Percentiles rank a stretch among this genome's conserved stretches.
phyloP scores from a whole-genome alignment of 2,329 filamentous ascomycete species.

The Sclerotinia sclerotiorum region DNA sequence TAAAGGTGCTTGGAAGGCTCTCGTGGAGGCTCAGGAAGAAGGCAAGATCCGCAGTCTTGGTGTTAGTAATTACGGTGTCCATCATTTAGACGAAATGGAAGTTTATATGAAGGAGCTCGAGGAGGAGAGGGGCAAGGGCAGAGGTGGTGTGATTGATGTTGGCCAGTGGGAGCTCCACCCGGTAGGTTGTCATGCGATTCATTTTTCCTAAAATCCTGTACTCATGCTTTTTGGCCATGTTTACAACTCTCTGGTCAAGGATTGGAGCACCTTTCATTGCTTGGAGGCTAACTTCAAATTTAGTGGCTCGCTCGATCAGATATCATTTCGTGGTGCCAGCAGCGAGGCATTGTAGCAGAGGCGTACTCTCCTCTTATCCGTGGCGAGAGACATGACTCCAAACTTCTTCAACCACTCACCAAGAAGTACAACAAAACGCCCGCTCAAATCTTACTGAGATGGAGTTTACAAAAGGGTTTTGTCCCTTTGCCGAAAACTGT shows the following conservation, averaged over 20 bases:
- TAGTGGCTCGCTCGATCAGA: constrained; percentile 75
- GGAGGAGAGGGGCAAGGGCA: constrained; percentile 58
- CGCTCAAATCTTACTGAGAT: constrained; percentile 77
- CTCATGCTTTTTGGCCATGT: background rate
- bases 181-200: background rate
- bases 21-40: constrained; percentile 62
- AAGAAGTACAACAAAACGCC: constrained; percentile 72
- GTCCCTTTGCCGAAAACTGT: constrained; percentile 75
- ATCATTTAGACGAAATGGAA: constrained; percentile 62
- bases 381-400: constrained; percentile 70
- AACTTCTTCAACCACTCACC: constrained; percentile 61
- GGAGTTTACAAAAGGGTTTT: constrained; percentile 77
- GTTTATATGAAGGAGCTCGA: constrained; percentile 61
- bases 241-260: background rate
- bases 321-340: constrained; percentile 73
- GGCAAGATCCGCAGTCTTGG: constrained; percentile 62
- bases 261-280: background rate
- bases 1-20: constrained; percentile 61
- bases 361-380: constrained; percentile 62
- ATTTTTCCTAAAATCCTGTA: background rate
- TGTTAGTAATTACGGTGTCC: constrained; percentile 64
- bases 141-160: constrained; percentile 72
- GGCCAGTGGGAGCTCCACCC: constrained; percentile 91
- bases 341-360: constrained; percentile 62
- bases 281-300: background rate